Percentiles rank a stretch among this genome's conserved stretches.
phyloP scores from a whole-genome alignment of 345 rosid species.

The Melastoma malabathricum region DNA sequence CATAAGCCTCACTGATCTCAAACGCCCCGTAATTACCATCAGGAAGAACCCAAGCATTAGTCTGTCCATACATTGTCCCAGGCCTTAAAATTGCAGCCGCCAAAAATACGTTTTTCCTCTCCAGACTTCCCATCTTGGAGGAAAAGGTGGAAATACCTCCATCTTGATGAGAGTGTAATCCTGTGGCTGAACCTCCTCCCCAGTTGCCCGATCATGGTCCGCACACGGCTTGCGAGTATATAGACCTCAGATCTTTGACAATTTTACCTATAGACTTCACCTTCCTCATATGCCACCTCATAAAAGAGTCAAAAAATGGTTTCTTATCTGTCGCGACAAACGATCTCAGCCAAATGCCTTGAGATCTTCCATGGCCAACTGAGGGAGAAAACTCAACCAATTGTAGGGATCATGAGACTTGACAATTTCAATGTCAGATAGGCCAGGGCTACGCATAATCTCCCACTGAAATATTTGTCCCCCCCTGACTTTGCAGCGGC shows the following conservation, averaged over 20 bases:
- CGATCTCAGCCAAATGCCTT: constrained; percentile 85
- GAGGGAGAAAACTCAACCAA: constrained; percentile 76
- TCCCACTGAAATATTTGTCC: constrained; percentile 84
- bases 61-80: constrained; percentile 94
- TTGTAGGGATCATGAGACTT: constrained; percentile 59
- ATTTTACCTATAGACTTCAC: constrained; percentile 77
- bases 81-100: constrained; percentile 93
- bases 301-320: constrained; percentile 67
- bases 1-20: constrained; percentile 68
- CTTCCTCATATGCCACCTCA: constrained; percentile 89
- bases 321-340: constrained; percentile 77
- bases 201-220: constrained; percentile 86
- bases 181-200: constrained; percentile 96
- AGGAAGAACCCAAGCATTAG: constrained; percentile 94
- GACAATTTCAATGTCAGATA: constrained; percentile 51
- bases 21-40: constrained; percentile 91
- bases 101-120: constrained; percentile 65
- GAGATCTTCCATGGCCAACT: constrained; percentile 63
- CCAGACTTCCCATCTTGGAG: constrained; percentile 42
- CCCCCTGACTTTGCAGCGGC: constrained; percentile 63
- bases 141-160: constrained; percentile 68
- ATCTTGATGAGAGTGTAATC: constrained; percentile 83
- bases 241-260: constrained; percentile 66
- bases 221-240: constrained; percentile 95
- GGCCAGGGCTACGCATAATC: constrained; percentile 88